Evolutionary conservation across 2,329 filamentous ascomycete genomes (phyloP), one percentile per base, ranked within the genome.

Genomic region (Neofusicoccum sp.): DNA sequence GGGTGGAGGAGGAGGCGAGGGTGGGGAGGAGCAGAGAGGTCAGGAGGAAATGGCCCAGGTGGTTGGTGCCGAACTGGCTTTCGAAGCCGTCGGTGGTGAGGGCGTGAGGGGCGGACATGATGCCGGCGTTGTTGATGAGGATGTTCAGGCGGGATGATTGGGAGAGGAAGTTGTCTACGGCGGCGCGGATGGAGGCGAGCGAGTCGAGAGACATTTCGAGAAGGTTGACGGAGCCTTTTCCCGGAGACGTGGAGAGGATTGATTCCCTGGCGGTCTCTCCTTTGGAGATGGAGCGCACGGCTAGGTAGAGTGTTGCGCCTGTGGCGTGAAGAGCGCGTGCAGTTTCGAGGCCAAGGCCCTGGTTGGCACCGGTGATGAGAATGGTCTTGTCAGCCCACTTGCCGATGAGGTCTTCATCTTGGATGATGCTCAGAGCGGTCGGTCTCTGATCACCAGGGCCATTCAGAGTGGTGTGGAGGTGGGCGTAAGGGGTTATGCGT

Each of bases 61-160:
- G 75, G 62, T 81, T 81, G 1, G 73, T 78, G 28, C 73, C 78
- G 62, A 80, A 76, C 45, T 80, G 77, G n/a, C 72, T 67, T 63
- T 82, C 79, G 64, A 78, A 76, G 30, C 77, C 78, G 44, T 80
- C 76, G 31, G 68, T 63, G 1, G 75, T 78, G 2, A 66, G 58
- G n/a, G 59, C 38, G 11, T 44, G 65, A 0, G 63, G 71, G 33
- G 74, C 67, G 24, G 74, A 74, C 68, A 69, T 70, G 36, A 69
- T 67, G 26, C 65, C 68, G 6, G 77, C 72, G 33, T 78, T 79
- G 63, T 75, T 72, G 33, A 80, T 70, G 2, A 80, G 64, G 28
- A 80, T 68, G 64, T 81, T 75, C 30, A 81, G 73, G 4, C 36
- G 26, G 14, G 3, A 3, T 2, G 51, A 56, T 6, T 43, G 51